A percentile compares a stretch with the other conserved stretches of the same genome.
Conservation (phyloP, 176 grass and related monocot genomes). For the Aegilops umbellulata region DNA sequence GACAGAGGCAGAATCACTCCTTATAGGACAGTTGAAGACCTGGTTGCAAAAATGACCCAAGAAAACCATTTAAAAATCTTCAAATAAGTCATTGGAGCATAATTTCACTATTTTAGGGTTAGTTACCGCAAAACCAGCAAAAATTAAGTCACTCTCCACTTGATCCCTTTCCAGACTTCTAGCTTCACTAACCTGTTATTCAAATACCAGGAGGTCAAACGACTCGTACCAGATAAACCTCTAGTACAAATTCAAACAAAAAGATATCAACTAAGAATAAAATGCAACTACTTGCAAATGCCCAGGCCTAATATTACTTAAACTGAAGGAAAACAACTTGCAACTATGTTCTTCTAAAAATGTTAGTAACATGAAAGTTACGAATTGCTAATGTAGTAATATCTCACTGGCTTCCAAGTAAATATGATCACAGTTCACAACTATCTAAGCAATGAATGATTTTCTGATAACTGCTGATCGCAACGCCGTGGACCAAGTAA, state of each 20-base stretch:
- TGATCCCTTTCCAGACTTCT: constrained; percentile 89
- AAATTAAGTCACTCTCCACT: constrained; percentile 77
- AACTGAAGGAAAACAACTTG: background rate
- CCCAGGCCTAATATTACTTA: background rate
- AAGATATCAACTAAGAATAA: background rate
- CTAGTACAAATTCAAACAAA: constrained; percentile 5
- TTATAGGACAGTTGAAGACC: constrained; percentile 98
- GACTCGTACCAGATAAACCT: constrained; percentile 11
- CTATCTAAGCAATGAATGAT: background rate
- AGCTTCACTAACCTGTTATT: constrained; percentile 89
- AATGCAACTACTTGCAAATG: background rate
- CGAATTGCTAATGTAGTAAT: background rate
- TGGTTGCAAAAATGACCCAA: constrained; percentile 34
- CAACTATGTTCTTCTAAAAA: background rate
- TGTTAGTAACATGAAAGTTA: background rate
- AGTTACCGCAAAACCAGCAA: constrained; percentile 97
- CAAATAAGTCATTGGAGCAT: constrained; percentile 1
- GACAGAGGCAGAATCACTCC: constrained; percentile 75
- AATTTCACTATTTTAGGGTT: background rate
- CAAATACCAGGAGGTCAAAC: constrained; percentile 27
- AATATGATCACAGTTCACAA: background rate
- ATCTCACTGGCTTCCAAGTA: background rate
- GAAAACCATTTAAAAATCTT: background rate
- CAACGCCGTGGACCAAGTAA: background rate
- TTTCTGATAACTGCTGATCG: background rate